phyloP scores from a whole-genome alignment of 2,329 filamentous ascomycete species.

The Herpotrichia juniperi region DNA sequence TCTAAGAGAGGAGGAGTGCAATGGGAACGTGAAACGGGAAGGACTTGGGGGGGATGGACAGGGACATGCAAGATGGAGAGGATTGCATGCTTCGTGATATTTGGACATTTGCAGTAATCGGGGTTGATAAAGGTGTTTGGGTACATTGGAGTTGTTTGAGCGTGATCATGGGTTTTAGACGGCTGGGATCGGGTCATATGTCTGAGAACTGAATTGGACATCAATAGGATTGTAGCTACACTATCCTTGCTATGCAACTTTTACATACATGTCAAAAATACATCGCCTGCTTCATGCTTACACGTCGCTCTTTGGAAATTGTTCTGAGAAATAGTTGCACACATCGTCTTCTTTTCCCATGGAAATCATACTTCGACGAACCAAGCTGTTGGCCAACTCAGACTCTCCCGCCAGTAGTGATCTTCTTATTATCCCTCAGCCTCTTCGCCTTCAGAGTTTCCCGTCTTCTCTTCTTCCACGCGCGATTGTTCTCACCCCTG shows the following conservation, averaged over 20 bases:
- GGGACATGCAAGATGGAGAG: slow-evolving; percentile 28
- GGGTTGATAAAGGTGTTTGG: too few relatives aligned
- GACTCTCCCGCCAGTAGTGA: slow-evolving; percentile 29
- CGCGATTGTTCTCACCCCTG: slow-evolving; percentile 54
- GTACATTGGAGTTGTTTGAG: background rate
- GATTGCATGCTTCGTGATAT: slow-evolving; percentile 18
- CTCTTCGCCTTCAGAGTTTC: slow-evolving; percentile 66
- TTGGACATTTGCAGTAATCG: background rate
- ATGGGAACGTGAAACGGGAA: slow-evolving; percentile 4
- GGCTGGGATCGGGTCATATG: too few relatives aligned
- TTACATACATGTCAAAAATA: background rate
- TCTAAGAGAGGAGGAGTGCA: too few relatives aligned
- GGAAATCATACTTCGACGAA: too few relatives aligned
- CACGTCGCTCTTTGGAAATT: too few relatives aligned
- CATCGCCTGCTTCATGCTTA: background rate
- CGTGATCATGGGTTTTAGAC: background rate
- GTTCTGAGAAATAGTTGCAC: too few relatives aligned
- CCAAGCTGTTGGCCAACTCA: background rate
- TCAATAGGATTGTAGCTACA: too few relatives aligned
- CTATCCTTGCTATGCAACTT: too few relatives aligned
- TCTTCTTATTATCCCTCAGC: slow-evolving; percentile 63
- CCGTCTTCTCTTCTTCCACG: slow-evolving; percentile 61
- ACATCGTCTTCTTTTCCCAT: too few relatives aligned
- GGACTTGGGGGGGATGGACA: slow-evolving; percentile 11
- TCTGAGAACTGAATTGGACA: too few relatives aligned